A percentile compares a stretch with the other conserved stretches of the same genome.
phyloP scores from a whole-genome alignment of 495 filamentous ascomycete species.

The Hypoxylon lienhwacheense region DNA sequence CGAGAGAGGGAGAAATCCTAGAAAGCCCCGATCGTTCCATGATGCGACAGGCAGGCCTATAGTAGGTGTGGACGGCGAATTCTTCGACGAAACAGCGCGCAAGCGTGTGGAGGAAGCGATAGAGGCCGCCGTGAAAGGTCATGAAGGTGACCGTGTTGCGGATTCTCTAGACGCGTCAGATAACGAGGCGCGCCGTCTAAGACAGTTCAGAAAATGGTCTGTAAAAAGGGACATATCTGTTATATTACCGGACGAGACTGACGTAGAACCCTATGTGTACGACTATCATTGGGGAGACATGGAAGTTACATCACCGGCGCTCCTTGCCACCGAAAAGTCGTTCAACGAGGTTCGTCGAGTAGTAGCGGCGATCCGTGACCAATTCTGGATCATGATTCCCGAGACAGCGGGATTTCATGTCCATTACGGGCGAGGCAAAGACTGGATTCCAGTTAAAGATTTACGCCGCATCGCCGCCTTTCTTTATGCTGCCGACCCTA shows the following conservation, averaged over 20 bases:
- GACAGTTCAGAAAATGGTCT: background rate
- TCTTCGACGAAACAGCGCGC: background rate
- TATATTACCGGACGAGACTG: background rate
- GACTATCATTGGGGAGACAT: background rate
- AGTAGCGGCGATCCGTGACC: background rate
- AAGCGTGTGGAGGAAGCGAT: background rate
- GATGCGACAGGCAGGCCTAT: background rate
- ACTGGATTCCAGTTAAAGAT: constrained; percentile 5
- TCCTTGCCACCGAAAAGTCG: constrained; percentile 20
- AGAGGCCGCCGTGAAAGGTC: background rate
- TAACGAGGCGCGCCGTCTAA: background rate
- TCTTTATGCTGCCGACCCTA: constrained; percentile 25
- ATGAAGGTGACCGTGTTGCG: constrained; percentile 15
- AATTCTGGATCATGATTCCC: constrained; percentile 10
- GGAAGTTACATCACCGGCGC: constrained; percentile 13
- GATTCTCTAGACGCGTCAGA: background rate
- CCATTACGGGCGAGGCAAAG: constrained; percentile 19
- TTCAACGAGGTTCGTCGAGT: constrained; percentile 13
- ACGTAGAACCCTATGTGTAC: background rate
- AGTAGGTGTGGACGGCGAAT: background rate
- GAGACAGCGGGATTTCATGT: constrained; percentile 11
- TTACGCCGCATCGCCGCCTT: constrained; percentile 17
- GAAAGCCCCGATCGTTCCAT: background rate
- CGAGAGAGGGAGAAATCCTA: background rate
- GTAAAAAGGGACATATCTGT: constrained; percentile 6